Conservation (phyloP, 306 rosid genomes). For the Castanea mollissima region DNA sequence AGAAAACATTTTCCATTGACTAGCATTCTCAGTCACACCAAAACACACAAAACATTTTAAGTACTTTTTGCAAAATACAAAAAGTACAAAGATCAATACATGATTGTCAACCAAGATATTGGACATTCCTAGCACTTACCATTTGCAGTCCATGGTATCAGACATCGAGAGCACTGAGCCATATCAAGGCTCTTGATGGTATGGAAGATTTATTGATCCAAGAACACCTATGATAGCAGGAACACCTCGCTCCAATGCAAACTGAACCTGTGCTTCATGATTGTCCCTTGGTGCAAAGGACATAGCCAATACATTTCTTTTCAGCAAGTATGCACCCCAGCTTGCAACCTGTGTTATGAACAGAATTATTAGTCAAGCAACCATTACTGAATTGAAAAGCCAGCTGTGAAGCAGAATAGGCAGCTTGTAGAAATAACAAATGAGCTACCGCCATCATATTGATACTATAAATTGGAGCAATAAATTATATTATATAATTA, state of each 20-base stretch:
- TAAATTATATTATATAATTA: neutral
- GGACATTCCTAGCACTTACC: constrained; percentile 49
- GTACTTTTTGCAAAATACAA: constrained; percentile 8
- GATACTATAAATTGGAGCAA: neutral
- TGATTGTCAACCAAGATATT: constrained; percentile 14
- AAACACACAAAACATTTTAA: too few relatives aligned
- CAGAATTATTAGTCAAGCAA: constrained; percentile 33
- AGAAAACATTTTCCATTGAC: too few relatives aligned
- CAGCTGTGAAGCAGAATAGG: constrained; percentile 15
- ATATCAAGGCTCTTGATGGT: constrained; percentile 88
- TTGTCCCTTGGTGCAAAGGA: constrained; percentile 98
- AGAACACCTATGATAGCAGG: constrained; percentile 95
- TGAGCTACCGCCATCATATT: constrained; percentile 3
- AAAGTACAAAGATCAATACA: constrained; percentile 15
- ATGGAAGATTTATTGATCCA: constrained; percentile 85
- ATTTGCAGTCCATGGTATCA: constrained; percentile 85
- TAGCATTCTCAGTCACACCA: too few relatives aligned
- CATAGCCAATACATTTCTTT: constrained; percentile 87
- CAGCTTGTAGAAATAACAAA: constrained; percentile 16
- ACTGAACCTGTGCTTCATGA: constrained; percentile 98
- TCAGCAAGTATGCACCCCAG: constrained; percentile 97
- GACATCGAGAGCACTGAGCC: constrained; percentile 98
- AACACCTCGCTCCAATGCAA: constrained; percentile 94
- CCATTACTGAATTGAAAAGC: constrained; percentile 15
- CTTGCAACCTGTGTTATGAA: constrained; percentile 78